phyloP scores from a whole-genome alignment of 2,329 filamentous ascomycete genomes.

The Aspergillus terreus region DNA sequence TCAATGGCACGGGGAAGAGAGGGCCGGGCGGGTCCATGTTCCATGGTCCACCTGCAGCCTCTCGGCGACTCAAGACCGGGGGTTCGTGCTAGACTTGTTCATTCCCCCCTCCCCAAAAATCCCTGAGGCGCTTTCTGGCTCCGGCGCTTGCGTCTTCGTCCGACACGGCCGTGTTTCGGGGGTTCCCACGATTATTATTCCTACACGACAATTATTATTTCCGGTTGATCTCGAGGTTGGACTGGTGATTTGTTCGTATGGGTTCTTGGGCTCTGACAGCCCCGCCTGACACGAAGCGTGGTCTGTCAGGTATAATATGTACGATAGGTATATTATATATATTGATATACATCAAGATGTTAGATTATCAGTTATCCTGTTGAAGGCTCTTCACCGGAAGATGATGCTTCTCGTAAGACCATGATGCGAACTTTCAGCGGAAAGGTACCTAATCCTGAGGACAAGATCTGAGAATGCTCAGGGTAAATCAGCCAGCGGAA shows the following conservation, averaged over 20 bases:
- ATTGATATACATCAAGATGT: no score
- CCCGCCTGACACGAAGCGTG: no score
- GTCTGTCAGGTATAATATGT: no score
- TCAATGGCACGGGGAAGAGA: conserved; percentile 22
- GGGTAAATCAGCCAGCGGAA: conserved; percentile 14
- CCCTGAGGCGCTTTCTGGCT: conserved; percentile 18
- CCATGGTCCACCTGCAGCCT: conserved; percentile 24
- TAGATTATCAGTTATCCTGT: no score
- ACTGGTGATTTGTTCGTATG: conserved; percentile 1
- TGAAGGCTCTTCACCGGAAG: no score
- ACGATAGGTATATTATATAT: no score
- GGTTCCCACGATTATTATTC: not conserved
- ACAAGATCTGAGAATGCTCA: no score
- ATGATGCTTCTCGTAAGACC: no score
- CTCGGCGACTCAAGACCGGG: conserved; percentile 26
- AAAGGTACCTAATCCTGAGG: no score
- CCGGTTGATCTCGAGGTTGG: conserved; percentile 13
- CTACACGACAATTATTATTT: not conserved
- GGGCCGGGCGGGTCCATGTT: conserved; percentile 15
- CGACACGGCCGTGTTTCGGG: conserved; percentile 20
- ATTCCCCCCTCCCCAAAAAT: conserved; percentile 8
- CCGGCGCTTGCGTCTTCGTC: conserved; percentile 21
- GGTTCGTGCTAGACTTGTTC: conserved; percentile 23
- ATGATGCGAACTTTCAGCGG: no score
- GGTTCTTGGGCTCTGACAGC: no score